Conservation (phyloP, 805 yeast species). For the Millerozyma acaciae region DNA sequence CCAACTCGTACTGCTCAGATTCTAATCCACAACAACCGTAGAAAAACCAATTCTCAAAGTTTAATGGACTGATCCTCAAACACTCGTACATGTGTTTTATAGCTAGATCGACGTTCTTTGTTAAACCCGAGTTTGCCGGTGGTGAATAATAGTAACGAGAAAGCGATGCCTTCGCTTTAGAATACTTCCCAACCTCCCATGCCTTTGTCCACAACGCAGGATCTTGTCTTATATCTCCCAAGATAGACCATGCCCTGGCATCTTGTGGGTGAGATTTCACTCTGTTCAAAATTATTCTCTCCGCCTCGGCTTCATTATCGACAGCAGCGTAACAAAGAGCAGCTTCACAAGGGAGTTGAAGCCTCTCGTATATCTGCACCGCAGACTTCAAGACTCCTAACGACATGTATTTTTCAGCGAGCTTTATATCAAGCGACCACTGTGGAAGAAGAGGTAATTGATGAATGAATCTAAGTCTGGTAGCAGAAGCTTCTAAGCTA, state of each 20-base stretch:
- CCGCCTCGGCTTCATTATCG: constrained; percentile 69
- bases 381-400: constrained; percentile 85
- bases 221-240: constrained; percentile 81
- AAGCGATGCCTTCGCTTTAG: constrained; percentile 81
- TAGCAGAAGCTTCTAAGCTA: constrained; percentile 31
- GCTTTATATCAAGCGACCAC: constrained; percentile 75
- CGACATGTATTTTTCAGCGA: constrained; percentile 85
- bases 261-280: constrained; percentile 60
- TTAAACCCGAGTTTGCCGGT: constrained; percentile 50
- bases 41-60: constrained; percentile 81
- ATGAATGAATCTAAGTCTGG: constrained; percentile 66
- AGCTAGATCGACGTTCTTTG: constrained; percentile 50
- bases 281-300: constrained; percentile 51
- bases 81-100: constrained; percentile 72
- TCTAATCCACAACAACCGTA: constrained; percentile 91
- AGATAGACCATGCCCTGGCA: constrained; percentile 76
- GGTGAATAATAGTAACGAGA: constrained; percentile 70
- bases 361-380: constrained; percentile 78
- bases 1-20: constrained; percentile 61
- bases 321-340: constrained; percentile 89
- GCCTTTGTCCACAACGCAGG: constrained; percentile 77
- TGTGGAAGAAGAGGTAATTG: constrained; percentile 74
- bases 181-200: constrained; percentile 81
- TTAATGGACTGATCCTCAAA: constrained; percentile 66
- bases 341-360: constrained; percentile 72